Base-by-base conservation (phyloP, 176 grass and related monocot genomes). In the Metroxylon sagu region DNA sequence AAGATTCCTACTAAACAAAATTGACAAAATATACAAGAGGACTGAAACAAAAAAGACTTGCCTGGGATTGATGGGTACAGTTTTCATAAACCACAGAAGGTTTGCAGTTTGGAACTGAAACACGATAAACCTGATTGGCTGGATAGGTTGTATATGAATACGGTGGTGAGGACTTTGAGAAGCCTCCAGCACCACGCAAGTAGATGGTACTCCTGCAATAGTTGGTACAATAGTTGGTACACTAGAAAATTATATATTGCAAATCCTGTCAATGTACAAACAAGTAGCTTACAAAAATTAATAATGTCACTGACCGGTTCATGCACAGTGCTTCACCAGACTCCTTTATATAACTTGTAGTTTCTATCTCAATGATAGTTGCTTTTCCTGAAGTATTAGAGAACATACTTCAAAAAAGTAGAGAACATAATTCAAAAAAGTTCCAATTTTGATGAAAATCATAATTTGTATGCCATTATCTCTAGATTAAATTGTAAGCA, bases 121-220 rank as follows among this genome's bases (percentile, higher is more conserved):
- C 25, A 62, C 56, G 84, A 80, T 70, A 56, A 62, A 87, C 74
- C 74, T 97, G 84, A 68, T 85, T 85, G 57, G 79, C 62, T 12
- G 87, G 84, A 71, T 91, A 97, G 49, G 31, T 82, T 62, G 67
- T 21, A 76, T 91, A 85, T 16, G 87, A 78, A 68, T 80, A 91
- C 18, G 78, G 87, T 4, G 4, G 56, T 54, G 87, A 80, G 56
- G 83, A 75, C 26, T 90, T 85, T 50, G 92, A 91, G 80, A 97
- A 97, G n/a, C 87, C 92, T 78, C 92, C 92, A 69, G 84, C 81
- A 73, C 81, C 87, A 61, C 84, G 87, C 39, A 97, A 71, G 72
- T 77, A 97, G 39, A 97, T 57, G 60, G 83, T 82, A 70, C 84
- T 97, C 81, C 92, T 97, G 72, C 60, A 57, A 66, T 54, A 55